Evolutionary conservation across 1,284 basidiomycete genomes (phyloP).

Genomic region (Xanthoconium separans): DNA sequence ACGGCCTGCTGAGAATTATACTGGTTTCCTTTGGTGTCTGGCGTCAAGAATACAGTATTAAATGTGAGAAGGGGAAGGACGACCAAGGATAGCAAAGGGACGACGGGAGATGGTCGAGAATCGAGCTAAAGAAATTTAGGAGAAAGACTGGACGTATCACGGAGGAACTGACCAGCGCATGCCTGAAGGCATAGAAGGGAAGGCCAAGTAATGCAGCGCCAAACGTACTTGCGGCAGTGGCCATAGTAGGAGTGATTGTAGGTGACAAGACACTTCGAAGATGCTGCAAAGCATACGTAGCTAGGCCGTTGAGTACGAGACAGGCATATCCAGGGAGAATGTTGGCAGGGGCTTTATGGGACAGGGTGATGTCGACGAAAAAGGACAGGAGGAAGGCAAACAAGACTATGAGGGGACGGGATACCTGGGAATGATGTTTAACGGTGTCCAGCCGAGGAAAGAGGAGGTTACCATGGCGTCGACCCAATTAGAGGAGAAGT

Average conservation of each 20-base stretch:
- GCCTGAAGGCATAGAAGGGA: constrained; percentile 60
- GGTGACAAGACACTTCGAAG: constrained; percentile 56
- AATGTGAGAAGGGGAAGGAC: constrained; percentile 61
- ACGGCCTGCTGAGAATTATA: constrained; percentile 47
- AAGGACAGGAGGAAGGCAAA: constrained; percentile 49
- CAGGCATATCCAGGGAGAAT: constrained; percentile 65
- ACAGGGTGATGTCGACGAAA: constrained; percentile 54
- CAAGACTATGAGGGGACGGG: constrained; percentile 45
- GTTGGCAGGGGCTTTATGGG: constrained; percentile 42
- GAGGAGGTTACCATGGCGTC: constrained; percentile 47
- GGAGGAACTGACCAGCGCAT: constrained; percentile 50
- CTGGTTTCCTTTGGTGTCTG: constrained; percentile 49
- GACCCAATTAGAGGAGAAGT: constrained; percentile 66
- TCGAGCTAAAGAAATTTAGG: constrained; percentile 35
- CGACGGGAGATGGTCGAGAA: constrained; percentile 36
- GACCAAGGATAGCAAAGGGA: constrained; percentile 54
- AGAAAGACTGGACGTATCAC: neutral
- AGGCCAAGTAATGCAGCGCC: constrained; percentile 63
- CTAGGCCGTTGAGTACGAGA: constrained; percentile 54
- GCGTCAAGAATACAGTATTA: constrained; percentile 55
- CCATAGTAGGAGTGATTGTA: constrained; percentile 51
- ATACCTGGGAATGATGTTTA: constrained; percentile 34
- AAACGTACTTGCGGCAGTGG: constrained; percentile 52
- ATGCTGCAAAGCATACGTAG: constrained; percentile 60
- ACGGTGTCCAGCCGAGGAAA: constrained; percentile 40